Percentiles rank a stretch among this genome's conserved stretches.
Evolutionary conservation across 31 red algal species (phyloP).

Genomic region (Endocladia muricata): DNA sequence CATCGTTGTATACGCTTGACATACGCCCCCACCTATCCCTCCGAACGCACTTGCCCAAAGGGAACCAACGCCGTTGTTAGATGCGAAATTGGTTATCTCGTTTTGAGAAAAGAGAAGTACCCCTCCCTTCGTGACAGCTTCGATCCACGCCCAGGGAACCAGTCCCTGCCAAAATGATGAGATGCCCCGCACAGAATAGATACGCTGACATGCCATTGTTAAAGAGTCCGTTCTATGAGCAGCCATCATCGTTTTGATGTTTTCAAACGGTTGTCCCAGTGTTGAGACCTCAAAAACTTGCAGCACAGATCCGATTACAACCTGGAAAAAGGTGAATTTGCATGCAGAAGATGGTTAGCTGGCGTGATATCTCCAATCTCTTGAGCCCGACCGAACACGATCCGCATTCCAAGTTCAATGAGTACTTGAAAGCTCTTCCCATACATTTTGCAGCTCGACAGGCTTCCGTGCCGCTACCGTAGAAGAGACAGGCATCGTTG

Average conservation of each 20-base stretch:
- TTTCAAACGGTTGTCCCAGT: conserved; percentile 90
- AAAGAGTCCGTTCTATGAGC: conserved; percentile 75
- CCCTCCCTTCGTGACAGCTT: conserved; percentile 82
- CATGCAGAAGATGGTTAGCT: no score
- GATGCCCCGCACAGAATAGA: conserved; percentile 68
- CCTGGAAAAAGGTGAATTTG: conserved; percentile 26
- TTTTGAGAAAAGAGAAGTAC: conserved; percentile 82
- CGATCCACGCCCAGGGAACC: conserved; percentile 91
- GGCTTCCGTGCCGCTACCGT: no score
- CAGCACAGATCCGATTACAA: conserved; percentile 79
- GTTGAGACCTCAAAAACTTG: conserved; percentile 91
- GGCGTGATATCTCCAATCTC: no score
- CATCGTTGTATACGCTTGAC: conserved; percentile 89
- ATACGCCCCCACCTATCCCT: conserved; percentile 84
- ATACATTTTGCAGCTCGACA: no score
- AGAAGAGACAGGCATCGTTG: no score
- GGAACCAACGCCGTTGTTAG: conserved; percentile 25
- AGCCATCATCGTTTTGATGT: conserved; percentile 86
- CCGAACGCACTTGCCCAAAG: conserved; percentile 53
- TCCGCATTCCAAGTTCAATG: no score
- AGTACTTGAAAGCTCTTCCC: no score
- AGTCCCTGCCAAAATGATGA: conserved; percentile 82
- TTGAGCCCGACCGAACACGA: no score
- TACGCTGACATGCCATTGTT: conserved; percentile 37
- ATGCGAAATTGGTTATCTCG: conserved; percentile 40